Percentiles rank a stretch among this genome's conserved stretches.
These are phyloP conservation scores for Penicillium subrubescens DNA, from an alignment of 495 filamentous ascomycete genomes.

Conservation along the genomic window DNA sequence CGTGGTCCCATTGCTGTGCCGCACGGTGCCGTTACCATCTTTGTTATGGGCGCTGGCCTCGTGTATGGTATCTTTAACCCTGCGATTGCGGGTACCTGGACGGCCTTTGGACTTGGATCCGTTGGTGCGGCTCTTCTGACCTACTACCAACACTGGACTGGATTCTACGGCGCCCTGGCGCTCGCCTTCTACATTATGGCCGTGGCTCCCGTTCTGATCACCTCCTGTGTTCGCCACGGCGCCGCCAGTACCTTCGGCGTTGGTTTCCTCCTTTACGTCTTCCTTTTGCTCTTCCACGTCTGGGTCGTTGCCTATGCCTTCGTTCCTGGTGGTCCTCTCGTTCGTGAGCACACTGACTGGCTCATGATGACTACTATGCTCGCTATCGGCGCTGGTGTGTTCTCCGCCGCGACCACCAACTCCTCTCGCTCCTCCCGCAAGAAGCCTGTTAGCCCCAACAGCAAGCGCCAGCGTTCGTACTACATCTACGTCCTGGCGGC, in stretches of 20 bases:
- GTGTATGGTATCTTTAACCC: conserved; percentile 74
- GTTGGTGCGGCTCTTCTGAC: conserved; percentile 82
- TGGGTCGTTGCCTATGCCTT: conserved; percentile 99
- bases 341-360: conserved; percentile 95
- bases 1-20: conserved; percentile 86
- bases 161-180: conserved; percentile 82
- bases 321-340: conserved; percentile 92
- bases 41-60: conserved; percentile 85
- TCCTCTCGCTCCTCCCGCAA: conserved; percentile 41
- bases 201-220: conserved; percentile 74
- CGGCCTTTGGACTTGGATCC: conserved; percentile 74
- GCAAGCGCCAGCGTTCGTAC: conserved; percentile 61
- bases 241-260: conserved; percentile 81
- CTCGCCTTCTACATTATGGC: conserved; percentile 81
- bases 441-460: conserved; percentile 56
- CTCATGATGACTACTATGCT: conserved; percentile 87
- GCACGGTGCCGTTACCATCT: conserved; percentile 82
- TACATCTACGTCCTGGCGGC: conserved; percentile 71
- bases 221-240: conserved; percentile 70
- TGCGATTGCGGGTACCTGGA: conserved; percentile 73
- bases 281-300: conserved; percentile 90
- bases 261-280: conserved; percentile 86
- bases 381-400: conserved; percentile 82
- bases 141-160: conserved; percentile 78
- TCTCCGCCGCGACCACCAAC: conserved; percentile 64